phyloP scores from a whole-genome alignment of 2,329 filamentous ascomycete genomes.

The Cladosporium sp. region DNA sequence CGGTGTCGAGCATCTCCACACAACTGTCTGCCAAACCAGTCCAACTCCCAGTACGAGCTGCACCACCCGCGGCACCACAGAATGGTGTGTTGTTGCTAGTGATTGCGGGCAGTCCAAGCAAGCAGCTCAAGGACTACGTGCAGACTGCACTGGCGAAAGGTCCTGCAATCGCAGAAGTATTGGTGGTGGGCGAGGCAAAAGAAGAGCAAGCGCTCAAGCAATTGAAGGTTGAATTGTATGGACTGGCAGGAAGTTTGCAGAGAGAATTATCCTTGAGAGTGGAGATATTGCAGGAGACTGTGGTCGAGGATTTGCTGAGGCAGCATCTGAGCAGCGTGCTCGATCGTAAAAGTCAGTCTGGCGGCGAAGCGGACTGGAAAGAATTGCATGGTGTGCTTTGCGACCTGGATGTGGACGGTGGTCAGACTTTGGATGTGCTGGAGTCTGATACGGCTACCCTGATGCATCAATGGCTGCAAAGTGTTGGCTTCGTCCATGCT shows the following conservation, averaged over 20 bases:
- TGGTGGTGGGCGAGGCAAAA: slow-evolving; percentile 10
- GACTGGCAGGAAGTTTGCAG: slow-evolving; percentile 18
- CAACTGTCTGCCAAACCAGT: background rate
- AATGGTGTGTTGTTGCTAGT: slow-evolving; percentile 2
- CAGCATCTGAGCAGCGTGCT: slow-evolving; percentile 10
- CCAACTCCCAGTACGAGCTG: background rate
- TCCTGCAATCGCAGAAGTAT: background rate
- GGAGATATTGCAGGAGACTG: slow-evolving; percentile 15
- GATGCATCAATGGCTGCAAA: slow-evolving; percentile 19
- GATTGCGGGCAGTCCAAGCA: slow-evolving; percentile 6
- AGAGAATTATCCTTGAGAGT: slow-evolving; percentile 23
- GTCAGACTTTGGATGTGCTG: slow-evolving; percentile 18
- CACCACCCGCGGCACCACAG: background rate
- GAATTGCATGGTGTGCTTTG: slow-evolving; percentile 26
- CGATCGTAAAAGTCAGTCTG: background rate
- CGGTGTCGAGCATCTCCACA: slow-evolving; percentile 7
- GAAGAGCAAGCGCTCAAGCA: slow-evolving; percentile 19
- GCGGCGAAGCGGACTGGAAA: slow-evolving; percentile 14
- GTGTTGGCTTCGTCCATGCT: slow-evolving; percentile 25
- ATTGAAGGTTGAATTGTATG: slow-evolving; percentile 23
- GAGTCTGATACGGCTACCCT: slow-evolving; percentile 20
- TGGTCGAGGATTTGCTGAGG: slow-evolving; percentile 19
- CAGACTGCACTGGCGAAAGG: background rate
- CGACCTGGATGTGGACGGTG: slow-evolving; percentile 13
- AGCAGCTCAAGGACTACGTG: slow-evolving; percentile 5